Base-by-base conservation (phyloP, 2,329 filamentous ascomycete species). In the Microthyrium microscopicum region DNA sequence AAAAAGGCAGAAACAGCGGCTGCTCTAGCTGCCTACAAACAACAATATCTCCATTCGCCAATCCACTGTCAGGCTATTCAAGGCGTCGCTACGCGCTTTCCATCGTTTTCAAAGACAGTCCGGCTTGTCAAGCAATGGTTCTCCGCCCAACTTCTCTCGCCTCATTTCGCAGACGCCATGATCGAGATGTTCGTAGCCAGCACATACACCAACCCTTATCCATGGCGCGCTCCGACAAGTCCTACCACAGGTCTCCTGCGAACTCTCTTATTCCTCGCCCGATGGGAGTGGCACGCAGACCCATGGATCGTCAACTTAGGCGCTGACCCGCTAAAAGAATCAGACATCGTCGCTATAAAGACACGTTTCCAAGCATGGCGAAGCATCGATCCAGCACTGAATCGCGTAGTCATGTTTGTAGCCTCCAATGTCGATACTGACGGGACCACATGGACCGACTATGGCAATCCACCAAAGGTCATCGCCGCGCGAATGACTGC, bases 41-140 rank as follows among this genome's bases (percentile, higher is more conserved):
- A 78, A 41, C 62, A 68, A 12, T 92, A 80, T 49, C 58, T 75
- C 20, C 74, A 78, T 31, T 59, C 76, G 1, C 80, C 85, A 3
- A 66, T 82, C 8, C 80, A 93, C 46, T 84, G 75, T 4, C 84
- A 92, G 53, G 78, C 77, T 4, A 66, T 95, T 25, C 67, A 77
- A 34, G 83, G 77, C 1, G 72, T 84, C 34, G 83, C 77, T 54
- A 92, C 81, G 1, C 72, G 83, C 3, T 77, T 83, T 43, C 77
- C 77, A 1, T 66, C 82, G 1, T 61, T 98, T 5, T 91, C 84
- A 1, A 71, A 77, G 2, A 77, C 84, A 0, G 81, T 94, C 40
- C 74, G 87, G 13, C 62, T 95, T 2, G 66, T 80, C 28, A 95
- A 95, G 59, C 70, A 74, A 47, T 98, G 89, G 89, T 89, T 93